Base-by-base conservation (phyloP, 805 yeast genomes). In the Pichia manshurica region DNA sequence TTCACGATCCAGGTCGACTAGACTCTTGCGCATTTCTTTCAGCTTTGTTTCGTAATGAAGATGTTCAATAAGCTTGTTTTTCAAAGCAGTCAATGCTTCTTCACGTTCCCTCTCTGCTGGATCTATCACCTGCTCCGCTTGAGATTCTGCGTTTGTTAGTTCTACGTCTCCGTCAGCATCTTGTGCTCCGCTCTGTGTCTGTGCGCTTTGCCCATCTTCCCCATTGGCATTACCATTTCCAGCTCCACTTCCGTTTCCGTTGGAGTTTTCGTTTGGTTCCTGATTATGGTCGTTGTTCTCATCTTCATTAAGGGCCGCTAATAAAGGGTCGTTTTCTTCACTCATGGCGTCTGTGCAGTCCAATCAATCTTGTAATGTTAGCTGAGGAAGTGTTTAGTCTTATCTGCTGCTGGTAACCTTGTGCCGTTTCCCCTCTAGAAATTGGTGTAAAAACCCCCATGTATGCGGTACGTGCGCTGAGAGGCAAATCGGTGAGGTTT, bases 21-120 rank as follows among this genome's bases (percentile, higher is more conserved):
- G 86, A 54, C 83, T 79, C 60, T 86, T 69, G 56, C 99, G 79
- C 52, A 90, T 74, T 38, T 82, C 88, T 65, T 88, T 91, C 59
- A 93, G 74, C 60, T 88, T 81, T 39, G 95, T 87, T 63, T 91
- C 97, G 87, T 95, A 88, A 61, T 88, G 87, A 62, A 96, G 80
- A 68, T 93, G 99, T 60, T 93, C 97, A 58, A 86, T 72, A 59
- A 93, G 75, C 67, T 88, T 90, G 64, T 82, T 82, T 65, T 88
- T 89, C 67, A 87, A 86, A 52, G 81, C 84, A 34, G 74, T 70
- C 52, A 93, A 68, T 15, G 96, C 95, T 55, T 79, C 77, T 52
- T 82, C 83, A 57, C 95, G 81, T 56, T 62, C 59, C 51, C 61
- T 55, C 29, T 53, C 56, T 22, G 28, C 53, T 17, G 48, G 53